Base-by-base conservation (phyloP, 1,284 basidiomycete species). In the Gymnopus androsaceus region DNA sequence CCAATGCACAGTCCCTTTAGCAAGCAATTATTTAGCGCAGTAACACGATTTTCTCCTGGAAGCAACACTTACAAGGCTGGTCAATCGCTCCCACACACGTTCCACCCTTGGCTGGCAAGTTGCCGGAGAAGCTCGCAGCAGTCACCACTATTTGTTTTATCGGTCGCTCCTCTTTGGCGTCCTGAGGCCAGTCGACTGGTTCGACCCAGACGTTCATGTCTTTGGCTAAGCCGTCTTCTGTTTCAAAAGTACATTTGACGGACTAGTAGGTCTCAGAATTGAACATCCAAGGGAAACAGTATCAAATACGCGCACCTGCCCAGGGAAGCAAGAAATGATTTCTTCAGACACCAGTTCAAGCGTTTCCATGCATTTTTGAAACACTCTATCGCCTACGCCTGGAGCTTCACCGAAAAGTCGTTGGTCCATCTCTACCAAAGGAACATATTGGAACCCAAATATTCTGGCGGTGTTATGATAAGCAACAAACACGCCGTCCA, bases 401-500 rank as follows among this genome's bases (percentile, higher is more conserved):
- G 66, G 61, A 4, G 72, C 64, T 19, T 65, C 74, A 19, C 93
- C 93, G 65, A 90, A 97, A 0, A 98, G 69, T 11, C 85, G 78
- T 49, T 81, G 72, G 64, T 98, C 95, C 87, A 99, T 94, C 68
- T 98, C 94, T 54, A 84, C 77, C 47, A 96, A 74, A 1, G 93
- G 81, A 31, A 98, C 75, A 68, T 99, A 99, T 71, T 98, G 94
- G 76, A 98, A 98, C 0, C 96, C 96, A 66, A 95, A 96, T 55
- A 96, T 84, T 14, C 83, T 81, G 7, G 83, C 82, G 0, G 94
- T 97, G 62, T 96, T 98, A 71, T 99, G 96, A 69, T 97, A 98
- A 8, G 95, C 92, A 28, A 98, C 85, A 64, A 99, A 86, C 25
- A 97, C 90, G 14, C 96, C 96, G 66, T 98, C 95, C 96, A 99